phyloP scores from a whole-genome alignment of 257 asterid genomes.

The Solanum peruvianum region DNA sequence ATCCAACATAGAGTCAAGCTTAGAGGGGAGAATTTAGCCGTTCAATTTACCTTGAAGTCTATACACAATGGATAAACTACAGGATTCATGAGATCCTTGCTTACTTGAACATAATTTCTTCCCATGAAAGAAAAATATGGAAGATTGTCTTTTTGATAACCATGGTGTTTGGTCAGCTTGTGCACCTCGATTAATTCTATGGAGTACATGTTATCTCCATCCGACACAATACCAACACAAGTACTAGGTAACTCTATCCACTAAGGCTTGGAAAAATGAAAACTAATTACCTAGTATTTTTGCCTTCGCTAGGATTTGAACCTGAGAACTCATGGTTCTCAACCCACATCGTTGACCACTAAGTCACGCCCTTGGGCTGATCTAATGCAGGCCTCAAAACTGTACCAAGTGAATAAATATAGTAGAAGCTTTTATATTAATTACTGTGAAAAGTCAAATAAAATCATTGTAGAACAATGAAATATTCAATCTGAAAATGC shows the following conservation, averaged over 20 bases:
- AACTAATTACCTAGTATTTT: background rate
- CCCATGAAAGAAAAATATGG: background rate
- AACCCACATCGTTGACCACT: background rate
- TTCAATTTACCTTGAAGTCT: background rate
- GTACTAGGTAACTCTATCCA: background rate
- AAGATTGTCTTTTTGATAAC: background rate
- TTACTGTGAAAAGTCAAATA: background rate
- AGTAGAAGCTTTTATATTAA: background rate
- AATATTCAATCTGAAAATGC: background rate
- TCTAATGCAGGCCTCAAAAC: background rate
- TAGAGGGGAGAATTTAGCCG: background rate
- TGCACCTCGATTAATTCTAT: background rate
- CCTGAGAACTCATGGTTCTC: background rate
- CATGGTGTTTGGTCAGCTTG: background rate
- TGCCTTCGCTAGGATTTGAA: background rate
- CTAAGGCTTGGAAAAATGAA: background rate
- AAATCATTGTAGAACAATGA: background rate
- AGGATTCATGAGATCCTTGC: background rate
- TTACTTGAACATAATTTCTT: background rate
- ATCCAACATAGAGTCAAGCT: background rate
- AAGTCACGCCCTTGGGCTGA: background rate
- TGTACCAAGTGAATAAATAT: background rate
- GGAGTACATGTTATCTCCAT: background rate
- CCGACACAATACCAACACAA: background rate
- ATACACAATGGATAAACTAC: background rate